phyloP scores from a whole-genome alignment of 352 stramenopile species.

The Phytophthora colocasiae region DNA sequence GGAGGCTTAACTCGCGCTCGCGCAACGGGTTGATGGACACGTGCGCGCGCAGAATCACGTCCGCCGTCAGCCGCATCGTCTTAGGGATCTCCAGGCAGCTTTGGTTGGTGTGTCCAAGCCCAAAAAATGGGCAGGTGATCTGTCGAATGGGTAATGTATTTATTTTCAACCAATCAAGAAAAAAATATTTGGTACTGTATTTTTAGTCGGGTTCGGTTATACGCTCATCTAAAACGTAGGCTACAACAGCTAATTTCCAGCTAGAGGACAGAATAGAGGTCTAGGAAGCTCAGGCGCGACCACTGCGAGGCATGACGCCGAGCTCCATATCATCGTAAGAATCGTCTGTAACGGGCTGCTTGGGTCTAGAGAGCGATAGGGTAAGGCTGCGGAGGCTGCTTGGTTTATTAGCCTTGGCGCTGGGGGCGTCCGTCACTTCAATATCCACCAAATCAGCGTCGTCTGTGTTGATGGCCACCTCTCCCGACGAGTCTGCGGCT shows the following conservation, averaged over 20 bases:
- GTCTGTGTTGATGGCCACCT: conserved; percentile 26
- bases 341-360: conserved; percentile 54
- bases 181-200: too few relatives aligned
- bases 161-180: conserved; percentile 13
- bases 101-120: conserved; percentile 21
- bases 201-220: background rate
- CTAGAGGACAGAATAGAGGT: background rate
- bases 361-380: conserved; percentile 53
- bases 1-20: conserved; percentile 92
- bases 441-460: conserved; percentile 31
- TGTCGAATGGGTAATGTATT: background rate
- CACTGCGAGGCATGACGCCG: conserved; percentile 59
- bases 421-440: conserved; percentile 35
- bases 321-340: conserved; percentile 73
- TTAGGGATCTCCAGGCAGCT: conserved; percentile 19
- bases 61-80: conserved; percentile 87
- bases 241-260: conserved; percentile 1
- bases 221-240: conserved; percentile 33
- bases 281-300: conserved; percentile 35
- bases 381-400: conserved; percentile 48
- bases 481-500: conserved; percentile 18
- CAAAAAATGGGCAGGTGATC: too few relatives aligned
- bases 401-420: conserved; percentile 31
- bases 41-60: conserved; percentile 90
- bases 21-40: conserved; percentile 92